Conservation (phyloP, 2,329 filamentous ascomycete species). For the Fusarium scirpi region DNA sequence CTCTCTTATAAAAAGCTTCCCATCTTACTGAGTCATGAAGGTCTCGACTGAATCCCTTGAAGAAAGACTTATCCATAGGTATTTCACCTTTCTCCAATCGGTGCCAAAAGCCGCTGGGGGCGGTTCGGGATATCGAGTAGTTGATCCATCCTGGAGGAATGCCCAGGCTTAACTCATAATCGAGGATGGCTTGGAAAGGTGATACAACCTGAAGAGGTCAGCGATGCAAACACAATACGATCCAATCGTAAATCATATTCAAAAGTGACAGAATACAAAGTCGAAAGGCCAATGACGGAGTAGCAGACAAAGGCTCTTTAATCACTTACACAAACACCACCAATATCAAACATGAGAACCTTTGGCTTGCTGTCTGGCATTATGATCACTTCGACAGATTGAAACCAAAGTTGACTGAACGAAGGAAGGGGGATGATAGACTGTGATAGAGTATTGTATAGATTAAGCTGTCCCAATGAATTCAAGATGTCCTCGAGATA, state of each 20-base stretch:
- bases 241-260: not conserved
- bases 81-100: conserved; percentile 87
- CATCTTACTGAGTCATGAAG: conserved; percentile 76
- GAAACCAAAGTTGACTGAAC: too few species aligned
- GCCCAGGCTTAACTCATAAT: conserved; percentile 81
- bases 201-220: conserved; percentile 76
- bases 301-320: not conserved
- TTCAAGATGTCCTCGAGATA: conserved; percentile 3
- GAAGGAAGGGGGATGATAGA: conserved; percentile 29
- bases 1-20: conserved; percentile 70
- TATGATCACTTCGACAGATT: not conserved
- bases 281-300: not conserved
- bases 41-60: conserved; percentile 79
- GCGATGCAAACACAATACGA: not conserved
- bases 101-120: conserved; percentile 88
- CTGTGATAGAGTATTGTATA: conserved; percentile 11
- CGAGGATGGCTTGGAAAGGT: conserved; percentile 91
- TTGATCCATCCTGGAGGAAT: conserved; percentile 94
- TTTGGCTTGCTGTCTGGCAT: conserved; percentile 65
- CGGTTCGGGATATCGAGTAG: conserved; percentile 83
- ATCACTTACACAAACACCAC: conserved; percentile 89
- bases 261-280: not conserved
- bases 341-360: conserved; percentile 92
- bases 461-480: not conserved
- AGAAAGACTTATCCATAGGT: conserved; percentile 79